Evolutionary conservation across 1,139 yeast species (phyloP), one percentile per base, ranked within the genome.

Genomic region (Sugiyamaella japonica): DNA sequence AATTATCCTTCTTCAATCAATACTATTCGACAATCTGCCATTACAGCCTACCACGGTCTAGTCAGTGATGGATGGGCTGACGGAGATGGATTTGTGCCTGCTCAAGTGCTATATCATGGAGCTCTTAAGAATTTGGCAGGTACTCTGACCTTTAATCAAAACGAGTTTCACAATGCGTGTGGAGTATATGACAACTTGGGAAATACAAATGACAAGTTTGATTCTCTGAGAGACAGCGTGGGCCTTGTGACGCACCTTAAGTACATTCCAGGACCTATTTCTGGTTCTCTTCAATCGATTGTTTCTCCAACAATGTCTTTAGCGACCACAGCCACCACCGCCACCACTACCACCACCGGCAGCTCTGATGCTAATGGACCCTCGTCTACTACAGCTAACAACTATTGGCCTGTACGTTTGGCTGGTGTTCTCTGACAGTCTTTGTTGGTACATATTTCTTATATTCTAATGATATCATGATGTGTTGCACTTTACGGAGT

Each of bases 221-320:
- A 69, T 38, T 57, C 65, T 41, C 50, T 65, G 37, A 62, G 72
- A 5, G 73, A 70, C 50, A 63, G 59, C 38, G 66, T 70, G 13
- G 73, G 73, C 5, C 62, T 70, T n/a, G 67, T 70, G 29, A 68
- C 72, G 12, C 73, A 69, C 52, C 55, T 66, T 32, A 62, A 62
- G 54, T 61, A 57, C 45, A 38, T 49, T 12, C 53, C 52, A 13
- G 16, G 50, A 12, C 55, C 52, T 9, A 25, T 16, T 3, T 25
- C 39, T n/a, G 29, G n/a, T 12, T 44, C 39, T 16, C 20, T 17
- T 15, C 23, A 13, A 16, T 23, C 49, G 15, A 13, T 48, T 17
- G 29, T 40, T 2, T 40, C 52, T 13, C 38, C 39, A 5, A 25
- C 39, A 10, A 20, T 48, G 38, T 34, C 39, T 20, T 20, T 6